Evolutionary conservation across 2,329 filamentous ascomycete species (phyloP).

Genomic region (Aspergillus pseudoglaucus): DNA sequence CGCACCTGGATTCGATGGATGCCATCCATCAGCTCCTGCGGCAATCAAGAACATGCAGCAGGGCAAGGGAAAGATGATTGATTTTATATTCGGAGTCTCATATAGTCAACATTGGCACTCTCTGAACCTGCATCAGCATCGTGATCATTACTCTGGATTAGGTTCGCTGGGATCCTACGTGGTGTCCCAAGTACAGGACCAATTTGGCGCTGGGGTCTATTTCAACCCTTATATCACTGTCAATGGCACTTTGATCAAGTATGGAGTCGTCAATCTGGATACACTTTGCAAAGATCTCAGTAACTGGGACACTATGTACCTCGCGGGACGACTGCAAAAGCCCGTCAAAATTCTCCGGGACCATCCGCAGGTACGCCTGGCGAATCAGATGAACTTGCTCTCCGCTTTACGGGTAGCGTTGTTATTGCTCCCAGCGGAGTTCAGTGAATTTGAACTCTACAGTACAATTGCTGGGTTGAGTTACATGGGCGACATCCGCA

Average conservation of each 20-base stretch:
- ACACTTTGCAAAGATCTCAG: slow-evolving; percentile 80
- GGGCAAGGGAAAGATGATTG: slow-evolving; percentile 89
- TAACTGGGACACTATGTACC: slow-evolving; percentile 89
- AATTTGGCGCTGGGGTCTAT: slow-evolving; percentile 87
- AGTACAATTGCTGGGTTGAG: slow-evolving; percentile 85
- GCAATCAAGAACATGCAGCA: slow-evolving; percentile 80
- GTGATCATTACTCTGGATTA: slow-evolving; percentile 84
- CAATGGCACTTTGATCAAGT: slow-evolving; percentile 95
- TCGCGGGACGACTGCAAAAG: slow-evolving; percentile 94
- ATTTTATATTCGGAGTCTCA: slow-evolving; percentile 94
- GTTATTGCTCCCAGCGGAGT: slow-evolving; percentile 72
- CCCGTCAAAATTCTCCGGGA: slow-evolving; percentile 96
- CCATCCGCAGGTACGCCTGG: slow-evolving; percentile 82
- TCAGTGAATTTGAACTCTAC: slow-evolving; percentile 84
- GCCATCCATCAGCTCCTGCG: slow-evolving; percentile 73
- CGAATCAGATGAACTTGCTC: slow-evolving; percentile 92
- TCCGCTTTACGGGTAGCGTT: slow-evolving; percentile 86
- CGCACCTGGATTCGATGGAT: slow-evolving; percentile 33
- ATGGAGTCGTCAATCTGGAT: slow-evolving; percentile 90
- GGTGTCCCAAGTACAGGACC: slow-evolving; percentile 79
- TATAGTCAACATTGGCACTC: slow-evolving; percentile 97
- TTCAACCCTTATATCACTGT: slow-evolving; percentile 95
- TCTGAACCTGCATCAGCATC: slow-evolving; percentile 80
- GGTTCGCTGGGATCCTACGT: slow-evolving; percentile 76
- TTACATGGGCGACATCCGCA: slow-evolving; percentile 94